phyloP scores from a whole-genome alignment of 257 asterid species.

The Handroanthus guayacan region DNA sequence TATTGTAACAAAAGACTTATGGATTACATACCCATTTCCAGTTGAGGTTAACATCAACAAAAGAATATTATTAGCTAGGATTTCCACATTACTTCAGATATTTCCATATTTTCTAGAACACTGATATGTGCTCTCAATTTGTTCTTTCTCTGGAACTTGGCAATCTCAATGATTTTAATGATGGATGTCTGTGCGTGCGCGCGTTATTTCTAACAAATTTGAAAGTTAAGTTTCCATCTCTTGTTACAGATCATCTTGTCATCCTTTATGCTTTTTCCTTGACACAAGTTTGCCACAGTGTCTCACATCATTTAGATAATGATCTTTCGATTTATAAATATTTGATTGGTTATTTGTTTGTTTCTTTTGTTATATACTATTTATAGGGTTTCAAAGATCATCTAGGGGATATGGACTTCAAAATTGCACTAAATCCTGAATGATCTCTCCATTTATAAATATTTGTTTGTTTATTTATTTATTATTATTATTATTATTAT shows the following conservation, averaged over 20 bases:
- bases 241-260: not conserved
- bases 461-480: too few species aligned
- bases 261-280: slow-evolving; percentile 16
- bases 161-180: not conserved
- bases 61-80: not conserved
- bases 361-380: slow-evolving; percentile 4
- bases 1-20: not conserved
- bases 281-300: not conserved
- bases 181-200: not conserved
- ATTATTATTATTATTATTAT: too few species aligned
- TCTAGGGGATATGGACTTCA: slow-evolving; percentile 98
- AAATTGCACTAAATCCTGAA: slow-evolving; percentile 53
- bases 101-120: not conserved
- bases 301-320: slow-evolving; percentile 14
- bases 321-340: not conserved
- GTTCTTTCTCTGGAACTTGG: not conserved
- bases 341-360: slow-evolving; percentile 4
- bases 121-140: not conserved
- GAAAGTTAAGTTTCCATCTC: not conserved
- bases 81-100: not conserved
- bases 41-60: slow-evolving; percentile 1
- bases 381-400: slow-evolving; percentile 97
- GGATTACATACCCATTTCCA: not conserved
- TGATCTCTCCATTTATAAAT: too few species aligned
- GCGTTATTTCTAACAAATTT: not conserved